A percentile compares a stretch with the other conserved stretches of the same genome.
These are phyloP conservation scores for Xylaria hypoxylon DNA, from an alignment of 2,329 filamentous ascomycete genomes.

Conservation along the genomic window DNA sequence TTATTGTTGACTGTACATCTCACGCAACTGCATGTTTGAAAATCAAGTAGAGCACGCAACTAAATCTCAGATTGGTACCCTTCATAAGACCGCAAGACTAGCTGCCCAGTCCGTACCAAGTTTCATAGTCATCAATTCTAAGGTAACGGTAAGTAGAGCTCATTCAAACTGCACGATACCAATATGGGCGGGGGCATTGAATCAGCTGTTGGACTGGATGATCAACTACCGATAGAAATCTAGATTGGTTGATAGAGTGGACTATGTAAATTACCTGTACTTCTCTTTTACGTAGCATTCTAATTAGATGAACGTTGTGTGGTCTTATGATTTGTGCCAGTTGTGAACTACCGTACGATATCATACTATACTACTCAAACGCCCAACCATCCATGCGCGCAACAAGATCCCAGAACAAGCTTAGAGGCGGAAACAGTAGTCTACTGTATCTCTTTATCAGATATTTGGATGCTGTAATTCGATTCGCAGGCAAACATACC, in stretches of 20 bases:
- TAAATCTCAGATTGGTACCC: background rate
- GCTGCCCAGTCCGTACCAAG: too few species aligned
- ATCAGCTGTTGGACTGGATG: background rate
- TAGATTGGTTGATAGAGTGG: background rate
- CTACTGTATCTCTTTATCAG: too few species aligned
- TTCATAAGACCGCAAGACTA: background rate
- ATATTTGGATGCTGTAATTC: too few species aligned
- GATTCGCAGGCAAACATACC: too few species aligned
- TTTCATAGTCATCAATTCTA: too few species aligned
- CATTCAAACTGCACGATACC: background rate
- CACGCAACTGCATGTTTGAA: too few species aligned
- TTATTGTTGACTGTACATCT: too few species aligned
- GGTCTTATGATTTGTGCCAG: background rate
- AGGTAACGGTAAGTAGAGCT: background rate
- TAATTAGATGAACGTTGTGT: background rate
- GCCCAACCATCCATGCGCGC: background rate
- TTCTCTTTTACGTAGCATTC: background rate
- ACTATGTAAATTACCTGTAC: background rate
- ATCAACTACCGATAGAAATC: background rate
- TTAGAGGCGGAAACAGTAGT: background rate
- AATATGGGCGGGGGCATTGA: background rate
- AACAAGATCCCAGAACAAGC: background rate
- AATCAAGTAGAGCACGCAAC: background rate
- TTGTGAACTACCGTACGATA: constrained; percentile 5
- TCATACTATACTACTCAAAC: background rate